Percentiles rank a stretch among this genome's conserved stretches.
phyloP scores from a whole-genome alignment of 2,329 filamentous ascomycete species.

The Ophiognomonia clavigignenti-juglandacearum region DNA sequence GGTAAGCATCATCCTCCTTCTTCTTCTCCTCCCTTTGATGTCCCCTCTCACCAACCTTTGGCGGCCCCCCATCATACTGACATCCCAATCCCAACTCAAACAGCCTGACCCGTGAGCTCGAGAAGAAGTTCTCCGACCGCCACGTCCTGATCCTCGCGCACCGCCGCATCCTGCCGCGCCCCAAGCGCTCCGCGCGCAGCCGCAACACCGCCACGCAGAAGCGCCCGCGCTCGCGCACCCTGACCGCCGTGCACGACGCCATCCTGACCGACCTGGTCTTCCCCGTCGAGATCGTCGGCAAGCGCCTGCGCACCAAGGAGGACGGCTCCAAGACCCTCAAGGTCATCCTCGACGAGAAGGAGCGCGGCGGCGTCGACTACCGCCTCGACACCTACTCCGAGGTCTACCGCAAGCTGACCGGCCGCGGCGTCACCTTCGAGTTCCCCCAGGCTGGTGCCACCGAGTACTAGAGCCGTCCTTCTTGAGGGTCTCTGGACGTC shows the following conservation, averaged over 20 bases:
- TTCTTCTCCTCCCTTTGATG: not conserved
- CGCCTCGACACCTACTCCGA: constrained; percentile 98
- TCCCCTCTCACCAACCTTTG: not conserved
- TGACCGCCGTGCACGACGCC: constrained; percentile 97
- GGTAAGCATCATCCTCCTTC: constrained; percentile 61
- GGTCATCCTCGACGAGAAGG: constrained; percentile 99
- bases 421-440: constrained; percentile 95
- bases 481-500: too few species aligned
- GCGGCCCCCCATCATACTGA: not conserved
- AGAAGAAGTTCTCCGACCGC: constrained; percentile 99
- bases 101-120: constrained; percentile 98
- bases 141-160: constrained; percentile 98
- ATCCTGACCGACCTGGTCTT: constrained; percentile 98
- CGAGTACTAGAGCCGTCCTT: constrained; percentile 69
- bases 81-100: not conserved
- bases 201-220: constrained; percentile 98
- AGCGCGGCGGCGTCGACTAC: constrained; percentile 99
- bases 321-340: constrained; percentile 98
- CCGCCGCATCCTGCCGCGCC: constrained; percentile 96
- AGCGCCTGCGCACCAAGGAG: constrained; percentile 98
- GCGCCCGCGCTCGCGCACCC: constrained; percentile 94
- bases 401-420: constrained; percentile 97
- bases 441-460: constrained; percentile 80
- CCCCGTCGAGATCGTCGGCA: constrained; percentile 99
- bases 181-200: constrained; percentile 95